Percentiles rank a stretch among this genome's conserved stretches.
These are phyloP conservation scores for Macrolepiota fuliginosa DNA, from an alignment of 768 basidiomycete genomes.

Conservation along the genomic window DNA sequence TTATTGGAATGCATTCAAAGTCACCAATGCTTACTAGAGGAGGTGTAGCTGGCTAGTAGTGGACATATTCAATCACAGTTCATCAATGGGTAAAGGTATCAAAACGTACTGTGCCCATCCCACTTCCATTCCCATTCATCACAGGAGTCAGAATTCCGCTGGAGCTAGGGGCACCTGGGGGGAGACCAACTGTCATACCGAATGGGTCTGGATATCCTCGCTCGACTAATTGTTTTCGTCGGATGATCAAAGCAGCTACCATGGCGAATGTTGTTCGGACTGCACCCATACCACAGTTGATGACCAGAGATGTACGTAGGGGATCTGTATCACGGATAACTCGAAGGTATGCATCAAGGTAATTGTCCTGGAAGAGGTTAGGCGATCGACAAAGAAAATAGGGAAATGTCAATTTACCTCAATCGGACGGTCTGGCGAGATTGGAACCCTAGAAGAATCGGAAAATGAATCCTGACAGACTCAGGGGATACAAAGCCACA, in stretches of 20 bases:
- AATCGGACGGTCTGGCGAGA: constrained; percentile 87
- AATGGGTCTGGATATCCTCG: constrained; percentile 81
- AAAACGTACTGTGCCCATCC: constrained; percentile 13
- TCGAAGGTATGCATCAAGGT: constrained; percentile 88
- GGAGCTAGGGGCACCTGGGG: constrained; percentile 10
- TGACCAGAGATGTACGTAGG: constrained; percentile 77
- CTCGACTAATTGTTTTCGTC: constrained; percentile 70
- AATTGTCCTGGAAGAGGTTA: constrained; percentile 64
- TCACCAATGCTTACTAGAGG: constrained; percentile 6
- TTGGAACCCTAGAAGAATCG: constrained; percentile 71
- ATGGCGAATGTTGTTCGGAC: constrained; percentile 97
- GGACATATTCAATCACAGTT: not conserved
- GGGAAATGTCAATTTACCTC: constrained; percentile 48
- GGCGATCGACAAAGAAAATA: not conserved
- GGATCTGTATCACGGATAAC: constrained; percentile 83
- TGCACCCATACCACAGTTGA: constrained; percentile 96
- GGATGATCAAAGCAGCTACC: constrained; percentile 86
- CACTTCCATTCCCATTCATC: constrained; percentile 9
- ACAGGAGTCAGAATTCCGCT: not conserved
- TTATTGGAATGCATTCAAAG: not conserved
- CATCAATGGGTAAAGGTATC: not conserved
- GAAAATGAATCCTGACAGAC: not conserved
- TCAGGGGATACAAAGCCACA: constrained; percentile 2
- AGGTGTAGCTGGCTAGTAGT: constrained; percentile 1
- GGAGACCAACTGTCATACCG: constrained; percentile 32